phyloP scores from a whole-genome alignment of 495 filamentous ascomycete genomes.

The Lasiosphaeriaceae sp. region DNA sequence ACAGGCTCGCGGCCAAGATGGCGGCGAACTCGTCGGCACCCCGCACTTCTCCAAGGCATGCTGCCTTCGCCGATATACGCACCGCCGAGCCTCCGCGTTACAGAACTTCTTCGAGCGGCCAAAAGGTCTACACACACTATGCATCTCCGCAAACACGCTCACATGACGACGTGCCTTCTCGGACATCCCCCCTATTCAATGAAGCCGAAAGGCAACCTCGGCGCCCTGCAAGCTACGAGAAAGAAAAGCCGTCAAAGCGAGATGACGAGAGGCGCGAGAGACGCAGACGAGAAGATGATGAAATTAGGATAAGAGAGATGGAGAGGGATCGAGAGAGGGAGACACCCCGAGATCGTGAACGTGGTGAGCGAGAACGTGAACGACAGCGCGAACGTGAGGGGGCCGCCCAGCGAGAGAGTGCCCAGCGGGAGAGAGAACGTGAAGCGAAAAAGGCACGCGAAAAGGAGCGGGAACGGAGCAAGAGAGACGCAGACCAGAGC shows the following conservation, averaged over 20 bases:
- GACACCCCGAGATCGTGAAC: conserved; percentile 8
- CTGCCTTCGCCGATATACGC: conserved; percentile 22
- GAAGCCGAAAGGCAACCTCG: conserved; percentile 32
- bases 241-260: conserved; percentile 39
- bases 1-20: conserved; percentile 20
- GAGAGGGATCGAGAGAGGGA: conserved; percentile 10
- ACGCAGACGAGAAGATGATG: conserved; percentile 35
- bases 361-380: conserved; percentile 8
- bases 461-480: conserved; percentile 20
- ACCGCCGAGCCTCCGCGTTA: conserved; percentile 32
- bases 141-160: conserved; percentile 34
- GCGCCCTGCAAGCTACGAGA: conserved; percentile 44
- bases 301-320: conserved; percentile 18
- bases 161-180: conserved; percentile 37
- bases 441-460: too few relatives aligned
- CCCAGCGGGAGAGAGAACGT: conserved; percentile 21
- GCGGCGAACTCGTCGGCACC: conserved; percentile 33
- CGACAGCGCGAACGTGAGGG: not conserved
- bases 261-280: conserved; percentile 36
- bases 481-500: conserved; percentile 18
- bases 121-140: conserved; percentile 32
- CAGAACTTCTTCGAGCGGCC: conserved; percentile 28
- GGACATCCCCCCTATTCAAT: conserved; percentile 22
- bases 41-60: conserved; percentile 23
- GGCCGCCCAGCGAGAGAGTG: conserved; percentile 26